Conservation (phyloP, 139 green algal species). For the Coelastrella sp. region DNA sequence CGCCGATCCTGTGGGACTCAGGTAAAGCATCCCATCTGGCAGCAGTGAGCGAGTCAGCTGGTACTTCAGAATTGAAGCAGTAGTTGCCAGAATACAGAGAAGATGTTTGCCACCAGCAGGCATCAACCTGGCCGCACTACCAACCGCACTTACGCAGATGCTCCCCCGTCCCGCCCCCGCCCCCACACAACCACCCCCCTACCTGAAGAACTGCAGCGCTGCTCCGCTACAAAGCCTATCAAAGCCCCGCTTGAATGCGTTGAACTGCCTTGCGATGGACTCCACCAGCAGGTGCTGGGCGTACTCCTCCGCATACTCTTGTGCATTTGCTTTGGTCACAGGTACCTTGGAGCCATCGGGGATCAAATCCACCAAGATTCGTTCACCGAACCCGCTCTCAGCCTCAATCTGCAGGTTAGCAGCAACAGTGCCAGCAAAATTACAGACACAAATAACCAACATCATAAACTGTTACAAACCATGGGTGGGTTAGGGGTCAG, state of each 20-base stretch:
- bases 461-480: too few relatives aligned
- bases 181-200: background rate
- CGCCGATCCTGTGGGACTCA: too few relatives aligned
- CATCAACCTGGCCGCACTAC: background rate
- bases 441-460: too few relatives aligned
- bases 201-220: slow-evolving; percentile 62
- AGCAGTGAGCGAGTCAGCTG: too few relatives aligned
- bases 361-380: slow-evolving; percentile 64
- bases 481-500: too few relatives aligned
- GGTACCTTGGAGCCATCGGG: slow-evolving; percentile 55
- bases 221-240: slow-evolving; percentile 70
- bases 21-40: too few relatives aligned
- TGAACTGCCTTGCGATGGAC: slow-evolving; percentile 63
- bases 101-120: too few relatives aligned
- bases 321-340: slow-evolving; percentile 76
- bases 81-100: too few relatives aligned
- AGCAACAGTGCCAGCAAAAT: background rate
- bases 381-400: slow-evolving; percentile 23
- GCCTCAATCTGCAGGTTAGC: background rate
- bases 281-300: slow-evolving; percentile 57
- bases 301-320: slow-evolving; percentile 78
- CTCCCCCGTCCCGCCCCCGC: background rate
- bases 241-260: slow-evolving; percentile 76
- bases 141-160: background rate
- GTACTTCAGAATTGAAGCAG: too few relatives aligned